These are phyloP conservation scores for Carex myosuroides DNA, from an alignment of 176 grass and related monocot genomes.

Conservation along the genomic window DNA sequence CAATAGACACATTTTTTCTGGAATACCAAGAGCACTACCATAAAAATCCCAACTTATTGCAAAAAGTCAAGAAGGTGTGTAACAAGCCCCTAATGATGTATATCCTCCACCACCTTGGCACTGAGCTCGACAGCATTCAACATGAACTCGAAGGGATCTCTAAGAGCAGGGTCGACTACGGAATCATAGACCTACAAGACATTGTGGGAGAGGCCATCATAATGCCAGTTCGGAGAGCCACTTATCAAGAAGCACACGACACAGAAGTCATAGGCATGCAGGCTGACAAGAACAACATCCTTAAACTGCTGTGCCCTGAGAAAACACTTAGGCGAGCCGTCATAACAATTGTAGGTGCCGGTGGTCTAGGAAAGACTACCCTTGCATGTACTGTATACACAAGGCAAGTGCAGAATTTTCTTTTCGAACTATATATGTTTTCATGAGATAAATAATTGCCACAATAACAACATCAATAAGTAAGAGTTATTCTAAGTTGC, in stretches of 20 bases:
- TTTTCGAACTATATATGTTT: too few relatives aligned
- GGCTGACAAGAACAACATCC: too few relatives aligned
- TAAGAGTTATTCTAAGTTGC: too few relatives aligned
- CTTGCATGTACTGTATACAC: too few relatives aligned
- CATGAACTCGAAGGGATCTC: neutral
- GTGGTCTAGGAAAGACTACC: too few relatives aligned
- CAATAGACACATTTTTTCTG: neutral
- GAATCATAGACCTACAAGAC: neutral
- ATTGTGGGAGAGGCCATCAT: neutral
- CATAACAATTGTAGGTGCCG: too few relatives aligned
- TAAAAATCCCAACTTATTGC: neutral
- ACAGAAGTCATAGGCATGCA: too few relatives aligned
- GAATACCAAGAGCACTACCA: neutral
- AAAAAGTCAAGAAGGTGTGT: neutral
- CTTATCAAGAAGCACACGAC: neutral
- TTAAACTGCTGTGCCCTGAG: rapidly evolving
- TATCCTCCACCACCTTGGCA: neutral
- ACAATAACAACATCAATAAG: too few relatives aligned
- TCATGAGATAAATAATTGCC: too few relatives aligned
- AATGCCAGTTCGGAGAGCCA: neutral
- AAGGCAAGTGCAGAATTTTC: too few relatives aligned
- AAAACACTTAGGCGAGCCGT: too few relatives aligned
- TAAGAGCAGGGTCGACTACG: neutral
- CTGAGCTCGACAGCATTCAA: neutral
- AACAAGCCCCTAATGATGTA: neutral